phyloP scores from a whole-genome alignment of 768 basidiomycete species.

The Russula sp. region DNA sequence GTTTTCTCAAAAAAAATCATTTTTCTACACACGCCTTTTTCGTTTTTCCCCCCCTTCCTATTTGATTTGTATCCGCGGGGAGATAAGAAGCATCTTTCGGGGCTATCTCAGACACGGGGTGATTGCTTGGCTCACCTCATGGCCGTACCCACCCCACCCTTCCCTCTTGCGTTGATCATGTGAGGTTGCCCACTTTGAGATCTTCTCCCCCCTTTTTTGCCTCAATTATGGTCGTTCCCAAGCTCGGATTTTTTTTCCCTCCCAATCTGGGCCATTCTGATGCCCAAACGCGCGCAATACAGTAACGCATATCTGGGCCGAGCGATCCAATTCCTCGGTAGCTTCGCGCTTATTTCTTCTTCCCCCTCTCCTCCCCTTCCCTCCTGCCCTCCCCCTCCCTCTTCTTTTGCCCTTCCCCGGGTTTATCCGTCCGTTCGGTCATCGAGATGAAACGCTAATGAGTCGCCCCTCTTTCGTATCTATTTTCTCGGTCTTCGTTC shows the following conservation, averaged over 20 bases:
- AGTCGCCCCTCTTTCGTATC: not conserved
- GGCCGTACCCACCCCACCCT: not conserved
- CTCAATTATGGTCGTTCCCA: slow-evolving; percentile 4
- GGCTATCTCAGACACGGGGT: slow-evolving; percentile 6
- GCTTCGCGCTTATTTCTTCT: slow-evolving; percentile 14
- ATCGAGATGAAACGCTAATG: not conserved
- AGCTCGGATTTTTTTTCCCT: not conserved
- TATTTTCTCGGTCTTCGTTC: not conserved
- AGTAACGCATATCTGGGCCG: not conserved
- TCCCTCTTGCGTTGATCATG: slow-evolving; percentile 5
- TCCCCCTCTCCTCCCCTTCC: not conserved
- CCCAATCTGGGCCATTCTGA: slow-evolving; percentile 6
- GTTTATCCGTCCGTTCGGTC: not conserved
- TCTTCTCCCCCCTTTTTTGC: slow-evolving; percentile 5
- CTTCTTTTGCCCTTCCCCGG: not conserved
- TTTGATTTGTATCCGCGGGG: slow-evolving; percentile 4
- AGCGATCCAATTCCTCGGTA: slow-evolving; percentile 15
- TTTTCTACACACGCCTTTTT: not conserved
- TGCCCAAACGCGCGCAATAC: not conserved
- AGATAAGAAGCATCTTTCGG: slow-evolving; percentile 2
- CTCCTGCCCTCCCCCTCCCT: not conserved
- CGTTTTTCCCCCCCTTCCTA: not conserved
- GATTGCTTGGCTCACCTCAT: slow-evolving; percentile 8
- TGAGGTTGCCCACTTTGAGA: slow-evolving; percentile 1
- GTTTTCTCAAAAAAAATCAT: not conserved